A percentile compares a stretch with the other conserved stretches of the same genome.
These are phyloP conservation scores for Metschnikowia anglica DNA, from an alignment of 805 yeast genomes.

Conservation along the genomic window DNA sequence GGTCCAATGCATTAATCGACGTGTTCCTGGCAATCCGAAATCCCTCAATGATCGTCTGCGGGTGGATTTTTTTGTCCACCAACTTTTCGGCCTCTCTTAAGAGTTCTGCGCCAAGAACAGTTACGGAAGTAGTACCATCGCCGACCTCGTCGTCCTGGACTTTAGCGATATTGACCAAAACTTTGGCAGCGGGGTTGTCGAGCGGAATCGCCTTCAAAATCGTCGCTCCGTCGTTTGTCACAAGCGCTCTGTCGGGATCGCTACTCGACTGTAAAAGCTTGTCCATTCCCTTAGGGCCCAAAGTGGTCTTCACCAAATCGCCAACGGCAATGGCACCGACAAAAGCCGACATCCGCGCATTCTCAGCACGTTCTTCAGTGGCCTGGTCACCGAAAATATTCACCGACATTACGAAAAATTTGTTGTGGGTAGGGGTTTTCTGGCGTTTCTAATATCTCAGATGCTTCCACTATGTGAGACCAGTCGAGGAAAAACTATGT, in stretches of 20 bases:
- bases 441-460: no score
- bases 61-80: conserved; percentile 91
- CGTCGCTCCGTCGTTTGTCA: conserved; percentile 98
- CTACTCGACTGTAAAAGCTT: conserved; percentile 86
- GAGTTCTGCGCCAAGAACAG: conserved; percentile 86
- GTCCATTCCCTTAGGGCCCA: conserved; percentile 99
- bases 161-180: conserved; percentile 88
- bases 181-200: conserved; percentile 96
- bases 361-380: conserved; percentile 95
- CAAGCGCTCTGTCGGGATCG: conserved; percentile 65
- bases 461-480: no score
- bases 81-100: conserved; percentile 92
- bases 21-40: conserved; percentile 83
- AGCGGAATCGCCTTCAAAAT: conserved; percentile 90
- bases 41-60: conserved; percentile 96
- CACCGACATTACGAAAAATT: conserved; percentile 54
- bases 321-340: conserved; percentile 99
- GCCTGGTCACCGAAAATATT: conserved; percentile 97
- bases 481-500: no score
- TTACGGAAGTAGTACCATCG: conserved; percentile 97
- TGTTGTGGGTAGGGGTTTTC: no score
- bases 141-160: conserved; percentile 99
- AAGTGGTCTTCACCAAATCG: conserved; percentile 87
- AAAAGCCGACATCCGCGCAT: conserved; percentile 95
- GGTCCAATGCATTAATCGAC: conserved; percentile 79